Evolutionary conservation across 352 stramenopile genomes (phyloP).

Genomic region (Phytophthora agathidicida): DNA sequence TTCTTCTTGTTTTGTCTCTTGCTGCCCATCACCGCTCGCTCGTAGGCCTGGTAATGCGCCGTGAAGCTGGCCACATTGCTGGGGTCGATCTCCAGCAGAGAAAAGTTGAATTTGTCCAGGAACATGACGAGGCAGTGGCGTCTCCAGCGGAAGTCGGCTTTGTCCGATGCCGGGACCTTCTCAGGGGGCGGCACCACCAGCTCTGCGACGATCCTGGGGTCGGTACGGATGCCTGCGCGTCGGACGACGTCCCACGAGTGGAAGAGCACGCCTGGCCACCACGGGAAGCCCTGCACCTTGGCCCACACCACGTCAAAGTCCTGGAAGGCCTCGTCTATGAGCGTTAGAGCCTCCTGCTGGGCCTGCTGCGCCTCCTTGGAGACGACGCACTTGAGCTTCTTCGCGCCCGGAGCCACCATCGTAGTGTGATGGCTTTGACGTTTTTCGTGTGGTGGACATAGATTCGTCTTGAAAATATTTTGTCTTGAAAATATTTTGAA

Average conservation of each 20-base stretch:
- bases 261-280: constrained; percentile 85
- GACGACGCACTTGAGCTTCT: constrained; percentile 28
- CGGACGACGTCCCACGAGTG: constrained; percentile 60
- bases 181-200: constrained; percentile 47
- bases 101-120: constrained; percentile 73
- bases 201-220: constrained; percentile 37
- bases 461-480: constrained; percentile 7
- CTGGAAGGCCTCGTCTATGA: constrained; percentile 63
- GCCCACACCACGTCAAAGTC: constrained; percentile 84
- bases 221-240: constrained; percentile 43
- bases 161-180: constrained; percentile 33
- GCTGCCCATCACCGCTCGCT: constrained; percentile 35
- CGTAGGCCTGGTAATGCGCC: constrained; percentile 50
- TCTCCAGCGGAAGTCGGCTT: constrained; percentile 13
- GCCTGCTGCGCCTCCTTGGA: constrained; percentile 25
- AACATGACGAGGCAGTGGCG: constrained; percentile 63
- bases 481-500: not conserved
- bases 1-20: constrained; percentile 32
- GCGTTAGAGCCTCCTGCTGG: constrained; percentile 35
- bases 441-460: constrained; percentile 11
- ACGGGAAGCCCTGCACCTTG: constrained; percentile 71
- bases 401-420: constrained; percentile 42
- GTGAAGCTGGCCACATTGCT: constrained; percentile 54
- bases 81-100: constrained; percentile 43
- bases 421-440: not conserved